phyloP scores from a whole-genome alignment of 2,329 filamentous ascomycete genomes.

The Tolypocladium ophioglossoides region DNA sequence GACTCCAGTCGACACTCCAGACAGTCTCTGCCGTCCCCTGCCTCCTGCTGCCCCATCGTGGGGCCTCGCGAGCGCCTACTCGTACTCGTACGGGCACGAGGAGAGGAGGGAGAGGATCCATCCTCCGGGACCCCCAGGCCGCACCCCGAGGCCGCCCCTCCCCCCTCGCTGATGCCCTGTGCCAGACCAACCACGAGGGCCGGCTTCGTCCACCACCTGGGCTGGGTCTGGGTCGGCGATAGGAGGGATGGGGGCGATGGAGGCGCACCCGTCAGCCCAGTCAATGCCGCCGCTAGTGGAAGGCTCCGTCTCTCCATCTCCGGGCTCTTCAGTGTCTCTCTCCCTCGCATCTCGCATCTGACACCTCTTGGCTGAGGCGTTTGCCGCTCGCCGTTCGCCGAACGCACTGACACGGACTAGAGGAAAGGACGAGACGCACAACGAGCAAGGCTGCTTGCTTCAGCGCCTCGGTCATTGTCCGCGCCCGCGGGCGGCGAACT shows the following conservation, averaged over 20 bases:
- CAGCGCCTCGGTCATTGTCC: not conserved
- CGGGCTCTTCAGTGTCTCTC: not conserved
- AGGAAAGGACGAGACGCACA: not conserved
- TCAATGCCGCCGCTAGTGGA: conserved; percentile 6
- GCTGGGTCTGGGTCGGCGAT: conserved; percentile 6
- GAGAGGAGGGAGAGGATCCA: not conserved
- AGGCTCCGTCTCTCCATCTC: conserved; percentile 2
- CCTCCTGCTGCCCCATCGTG: not conserved
- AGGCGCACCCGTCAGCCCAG: conserved; percentile 4
- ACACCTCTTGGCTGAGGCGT: not conserved
- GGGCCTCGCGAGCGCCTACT: not conserved
- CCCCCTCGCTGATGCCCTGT: not conserved
- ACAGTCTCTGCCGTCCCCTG: not conserved
- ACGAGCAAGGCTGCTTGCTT: not conserved
- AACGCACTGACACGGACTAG: not conserved
- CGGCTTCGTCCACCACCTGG: not conserved
- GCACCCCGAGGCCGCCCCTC: not conserved
- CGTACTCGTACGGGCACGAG: too few relatives aligned
- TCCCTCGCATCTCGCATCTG: not conserved
- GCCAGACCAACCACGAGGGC: not conserved
- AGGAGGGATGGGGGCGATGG: conserved; percentile 6
- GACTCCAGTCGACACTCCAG: not conserved
- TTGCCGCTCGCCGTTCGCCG: not conserved
- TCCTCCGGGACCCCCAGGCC: not conserved
- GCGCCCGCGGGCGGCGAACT: not conserved